phyloP scores from a whole-genome alignment of 257 asterid genomes.

The Fraxinus excelsior region DNA sequence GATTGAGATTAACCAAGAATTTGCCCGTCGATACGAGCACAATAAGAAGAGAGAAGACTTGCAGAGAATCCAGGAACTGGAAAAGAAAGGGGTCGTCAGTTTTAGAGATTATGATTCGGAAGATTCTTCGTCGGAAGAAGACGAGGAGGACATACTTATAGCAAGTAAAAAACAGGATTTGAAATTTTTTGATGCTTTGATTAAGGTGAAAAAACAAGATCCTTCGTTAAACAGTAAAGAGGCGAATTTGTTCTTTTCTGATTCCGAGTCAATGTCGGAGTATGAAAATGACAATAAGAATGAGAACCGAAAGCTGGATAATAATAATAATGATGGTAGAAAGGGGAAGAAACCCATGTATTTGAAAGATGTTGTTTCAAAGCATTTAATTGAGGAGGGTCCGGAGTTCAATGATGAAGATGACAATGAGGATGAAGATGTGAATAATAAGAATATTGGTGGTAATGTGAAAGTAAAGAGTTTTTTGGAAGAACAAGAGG shows the following conservation, averaged over 20 bases:
- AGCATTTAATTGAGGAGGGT: slow-evolving; percentile 71
- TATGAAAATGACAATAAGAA: slow-evolving; percentile 13
- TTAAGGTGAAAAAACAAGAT: slow-evolving; percentile 61
- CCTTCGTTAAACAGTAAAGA: slow-evolving; percentile 59
- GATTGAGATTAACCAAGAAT: slow-evolving; percentile 63
- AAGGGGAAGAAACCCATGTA: slow-evolving; percentile 66
- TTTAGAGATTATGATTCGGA: slow-evolving; percentile 48
- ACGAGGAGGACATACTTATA: slow-evolving; percentile 23
- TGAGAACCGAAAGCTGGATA: neutral
- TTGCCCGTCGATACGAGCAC: slow-evolving; percentile 71
- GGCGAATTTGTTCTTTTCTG: slow-evolving; percentile 63
- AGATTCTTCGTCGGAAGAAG: slow-evolving; percentile 44
- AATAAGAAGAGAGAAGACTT: slow-evolving; percentile 85
- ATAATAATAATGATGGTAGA: slow-evolving; percentile 6
- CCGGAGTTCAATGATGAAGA: slow-evolving; percentile 58
- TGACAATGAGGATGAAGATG: slow-evolving; percentile 29
- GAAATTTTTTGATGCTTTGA: slow-evolving; percentile 58
- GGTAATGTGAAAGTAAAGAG: slow-evolving; percentile 44
- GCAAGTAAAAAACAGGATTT: slow-evolving; percentile 43
- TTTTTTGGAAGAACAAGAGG: slow-evolving; percentile 41
- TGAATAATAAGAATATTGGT: neutral
- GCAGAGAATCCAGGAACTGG: slow-evolving; percentile 59
- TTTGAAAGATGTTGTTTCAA: slow-evolving; percentile 73
- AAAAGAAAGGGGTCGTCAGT: slow-evolving; percentile 62
- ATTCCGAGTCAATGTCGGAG: slow-evolving; percentile 29